Evolutionary conservation across 805 yeast species (phyloP), one percentile per base, ranked within the genome.

Genomic region (Lachancea sp.): DNA sequence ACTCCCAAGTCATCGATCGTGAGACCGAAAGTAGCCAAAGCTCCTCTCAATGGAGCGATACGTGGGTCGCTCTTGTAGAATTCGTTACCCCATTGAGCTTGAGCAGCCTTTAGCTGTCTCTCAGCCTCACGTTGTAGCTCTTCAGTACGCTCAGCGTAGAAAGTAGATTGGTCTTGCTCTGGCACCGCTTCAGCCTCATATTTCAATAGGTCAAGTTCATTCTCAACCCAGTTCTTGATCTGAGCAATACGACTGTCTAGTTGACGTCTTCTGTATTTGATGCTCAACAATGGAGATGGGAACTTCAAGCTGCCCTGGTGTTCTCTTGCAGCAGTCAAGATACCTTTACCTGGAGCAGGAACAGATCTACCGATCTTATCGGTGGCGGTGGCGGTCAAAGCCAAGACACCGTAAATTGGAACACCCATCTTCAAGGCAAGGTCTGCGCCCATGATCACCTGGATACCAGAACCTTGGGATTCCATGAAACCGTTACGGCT

Each of bases 281-380:
- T 82, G 68, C 89, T 86, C 72, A 93, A 73, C 70, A 86, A 72
- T 50, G 91, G 83, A 47, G 93, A 72, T 57, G 83, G 79, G 75
- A 78, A 84, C 69, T 84, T 82, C 73, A 82, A 74, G 58, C 75
- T 77, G 57, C 89, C 86, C 57, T 83, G 91, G 63, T 82, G 80
- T 73, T 95, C 99, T 63, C 95, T 83, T 48, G 99, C 99, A 63
- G 96, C 88, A 50, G 99, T 93, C 75, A 93, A 78, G 56, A 93
- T 85, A 83, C 99, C 99, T 74, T 91, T 88, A 68, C 99, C 99
- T 71, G 99, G 99, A 64, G 99, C 99, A 55, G 99, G 99, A 55
- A 93, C 91, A 41, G 98, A 90, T 73, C 97, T 85, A 65, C 98
- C 97, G 67, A 91, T 91, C 81, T 90, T 95, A 70, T 93, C 99